phyloP scores from a whole-genome alignment of 306 rosid genomes.

The Spatholobus suberectus region DNA sequence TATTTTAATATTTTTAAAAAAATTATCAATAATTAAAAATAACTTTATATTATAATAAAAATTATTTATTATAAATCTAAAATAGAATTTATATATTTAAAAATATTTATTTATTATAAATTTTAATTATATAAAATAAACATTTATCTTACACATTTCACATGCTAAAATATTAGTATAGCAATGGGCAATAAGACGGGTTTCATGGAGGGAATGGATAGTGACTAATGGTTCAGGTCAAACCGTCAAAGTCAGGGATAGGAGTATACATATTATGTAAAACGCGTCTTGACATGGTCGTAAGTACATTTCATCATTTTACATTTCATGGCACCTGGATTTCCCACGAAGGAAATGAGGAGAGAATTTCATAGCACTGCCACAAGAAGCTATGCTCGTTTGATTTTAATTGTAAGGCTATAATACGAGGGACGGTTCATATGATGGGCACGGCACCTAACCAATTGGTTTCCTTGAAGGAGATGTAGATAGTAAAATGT shows the following conservation, averaged over 20 bases:
- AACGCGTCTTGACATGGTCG: neutral
- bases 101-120: no score
- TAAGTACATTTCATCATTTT: neutral
- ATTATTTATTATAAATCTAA: no score
- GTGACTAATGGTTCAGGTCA: neutral
- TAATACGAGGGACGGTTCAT: slow-evolving; percentile 1
- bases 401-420: slow-evolving; percentile 3
- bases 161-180: no score
- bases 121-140: no score
- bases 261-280: neutral
- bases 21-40: no score
- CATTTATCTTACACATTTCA: no score
- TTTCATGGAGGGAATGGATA: neutral
- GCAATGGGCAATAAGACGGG: neutral
- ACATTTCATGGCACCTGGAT: neutral
- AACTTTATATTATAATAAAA: no score
- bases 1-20: no score
- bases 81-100: no score
- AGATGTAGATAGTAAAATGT: no score
- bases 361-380: neutral
- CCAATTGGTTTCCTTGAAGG: neutral
- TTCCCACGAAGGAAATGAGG: neutral
- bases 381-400: neutral
- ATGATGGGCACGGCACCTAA: neutral
- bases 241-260: neutral